Percentiles rank a stretch among this genome's conserved stretches.
Conservation (phyloP, 768 basidiomycete genomes). For the Suillus subluteus region DNA sequence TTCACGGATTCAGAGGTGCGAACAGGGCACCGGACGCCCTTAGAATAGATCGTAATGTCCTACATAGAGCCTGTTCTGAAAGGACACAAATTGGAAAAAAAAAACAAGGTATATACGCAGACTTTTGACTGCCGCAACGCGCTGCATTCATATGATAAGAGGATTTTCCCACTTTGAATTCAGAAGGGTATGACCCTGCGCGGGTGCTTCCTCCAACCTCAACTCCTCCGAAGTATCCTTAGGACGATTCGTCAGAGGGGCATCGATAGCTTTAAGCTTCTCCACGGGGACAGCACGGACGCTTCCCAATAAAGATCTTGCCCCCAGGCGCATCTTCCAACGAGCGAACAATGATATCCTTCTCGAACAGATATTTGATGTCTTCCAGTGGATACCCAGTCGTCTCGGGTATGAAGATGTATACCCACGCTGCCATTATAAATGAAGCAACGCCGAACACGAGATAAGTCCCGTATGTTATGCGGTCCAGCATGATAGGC, state of each 20-base stretch:
- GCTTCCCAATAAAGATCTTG: conserved; percentile 27
- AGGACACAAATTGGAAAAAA: no score
- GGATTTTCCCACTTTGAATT: background rate
- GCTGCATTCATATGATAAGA: conserved; percentile 7
- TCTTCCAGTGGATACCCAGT: conserved; percentile 44
- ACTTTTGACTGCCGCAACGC: background rate
- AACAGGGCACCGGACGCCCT: no score
- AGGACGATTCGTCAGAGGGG: background rate
- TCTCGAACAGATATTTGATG: conserved; percentile 38
- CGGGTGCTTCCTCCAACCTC: background rate
- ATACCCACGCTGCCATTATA: conserved; percentile 38
- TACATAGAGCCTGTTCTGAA: no score
- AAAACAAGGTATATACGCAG: background rate
- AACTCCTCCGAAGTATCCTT: background rate
- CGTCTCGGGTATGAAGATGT: conserved; percentile 44
- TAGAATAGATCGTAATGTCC: no score
- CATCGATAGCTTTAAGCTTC: conserved; percentile 24
- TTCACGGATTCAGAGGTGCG: no score
- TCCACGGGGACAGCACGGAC: conserved; percentile 29
- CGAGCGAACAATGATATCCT: conserved; percentile 32
- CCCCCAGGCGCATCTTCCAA: conserved; percentile 40
- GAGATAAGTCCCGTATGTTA: conserved; percentile 36
- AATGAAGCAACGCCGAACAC: conserved; percentile 36
- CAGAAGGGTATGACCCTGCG: background rate
- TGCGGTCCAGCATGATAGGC: conserved; percentile 36